Percentiles rank a stretch among this genome's conserved stretches.
Conservation (phyloP, 225 moss, liverwort and hornwort species). For the Pleurozium schreberi region DNA sequence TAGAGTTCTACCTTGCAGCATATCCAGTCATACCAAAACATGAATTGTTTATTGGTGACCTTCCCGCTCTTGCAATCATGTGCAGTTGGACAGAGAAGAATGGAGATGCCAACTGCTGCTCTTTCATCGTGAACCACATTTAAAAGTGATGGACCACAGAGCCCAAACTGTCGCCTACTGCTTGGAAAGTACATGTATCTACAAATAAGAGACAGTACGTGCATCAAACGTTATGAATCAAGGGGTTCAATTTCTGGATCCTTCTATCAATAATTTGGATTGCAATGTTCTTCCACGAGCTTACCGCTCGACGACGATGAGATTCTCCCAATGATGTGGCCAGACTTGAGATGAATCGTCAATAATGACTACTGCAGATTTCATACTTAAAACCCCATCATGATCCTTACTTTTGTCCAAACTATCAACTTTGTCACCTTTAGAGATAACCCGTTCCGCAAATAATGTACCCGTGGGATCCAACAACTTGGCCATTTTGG, state of each 20-base stretch:
- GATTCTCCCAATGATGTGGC: conserved; percentile 98
- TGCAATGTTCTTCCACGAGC: neutral
- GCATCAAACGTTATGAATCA: conserved; percentile 5
- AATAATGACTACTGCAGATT: conserved; percentile 97
- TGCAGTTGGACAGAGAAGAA: no score
- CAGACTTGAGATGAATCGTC: conserved; percentile 98
- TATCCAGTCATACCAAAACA: conserved; percentile 54
- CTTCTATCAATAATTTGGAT: neutral
- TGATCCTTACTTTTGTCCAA: conserved; percentile 92
- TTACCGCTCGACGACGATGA: conserved; percentile 99
- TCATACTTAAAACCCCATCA: conserved; percentile 98
- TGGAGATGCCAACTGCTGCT: conserved; percentile 97
- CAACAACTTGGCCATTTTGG: conserved; percentile 97
- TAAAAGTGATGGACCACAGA: conserved; percentile 83
- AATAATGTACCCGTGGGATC: conserved; percentile 89
- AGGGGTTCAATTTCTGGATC: neutral
- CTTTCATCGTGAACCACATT: conserved; percentile 99
- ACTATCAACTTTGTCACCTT: conserved; percentile 89
- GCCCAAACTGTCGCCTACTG: conserved; percentile 98
- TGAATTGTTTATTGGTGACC: conserved; percentile 62
- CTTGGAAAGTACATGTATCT: conserved; percentile 99
- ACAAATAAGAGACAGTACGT: conserved; percentile 22
- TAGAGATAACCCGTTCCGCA: conserved; percentile 93
- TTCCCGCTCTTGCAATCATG: conserved; percentile 41
- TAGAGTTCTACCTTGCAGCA: conserved; percentile 52